Evolutionary conservation across 345 rosid species (phyloP), one percentile per base, ranked within the genome.

Genomic region (Rhizophora apiculata): DNA sequence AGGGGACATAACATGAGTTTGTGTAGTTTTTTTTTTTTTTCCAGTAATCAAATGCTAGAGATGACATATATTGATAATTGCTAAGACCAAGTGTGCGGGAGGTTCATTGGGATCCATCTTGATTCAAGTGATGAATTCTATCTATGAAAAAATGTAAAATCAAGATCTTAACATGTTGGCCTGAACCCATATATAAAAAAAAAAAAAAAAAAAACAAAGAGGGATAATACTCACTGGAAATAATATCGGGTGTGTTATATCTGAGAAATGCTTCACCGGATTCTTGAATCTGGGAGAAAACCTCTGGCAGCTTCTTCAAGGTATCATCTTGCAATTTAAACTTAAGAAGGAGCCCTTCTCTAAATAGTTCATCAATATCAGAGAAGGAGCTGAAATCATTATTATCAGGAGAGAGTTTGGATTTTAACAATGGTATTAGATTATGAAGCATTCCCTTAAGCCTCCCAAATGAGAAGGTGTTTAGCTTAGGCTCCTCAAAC

Each of bases 291-390:
- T 71, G 72, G 67, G 69, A 81, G 36, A 91, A 86, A 37, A 85
- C 78, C 71, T 78, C 87, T 1, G 96, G 93, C 36, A 92, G 81
- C 65, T 85, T 92, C 79, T 84, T 88, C 72, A 88, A 63, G 60
- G 88, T 68, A 62, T 90, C 93, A 66, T 92, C 92, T 32, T 90
- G 92, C 36, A 95, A 65, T 26, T 93, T 92, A 16, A 85, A 72
- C 72, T 90, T 95, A 56, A 92, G 93, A 36, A 92, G 90, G 34
- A 96, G 78, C 36, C 98, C 98, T 82, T 90, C 91, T 68, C 82
- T 89, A 72, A 90, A 96, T 59, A 96, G 94, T 63, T 68, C 76
- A 73, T 92, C 99, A 2, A 95, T 86, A 66, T 90, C 99, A 0
- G 89, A 62, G 22, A 95, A 92, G 6, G 81, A 77, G 21, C 71